Conservation (phyloP, 208 protist genomes). For the Leishmania tropica region DNA sequence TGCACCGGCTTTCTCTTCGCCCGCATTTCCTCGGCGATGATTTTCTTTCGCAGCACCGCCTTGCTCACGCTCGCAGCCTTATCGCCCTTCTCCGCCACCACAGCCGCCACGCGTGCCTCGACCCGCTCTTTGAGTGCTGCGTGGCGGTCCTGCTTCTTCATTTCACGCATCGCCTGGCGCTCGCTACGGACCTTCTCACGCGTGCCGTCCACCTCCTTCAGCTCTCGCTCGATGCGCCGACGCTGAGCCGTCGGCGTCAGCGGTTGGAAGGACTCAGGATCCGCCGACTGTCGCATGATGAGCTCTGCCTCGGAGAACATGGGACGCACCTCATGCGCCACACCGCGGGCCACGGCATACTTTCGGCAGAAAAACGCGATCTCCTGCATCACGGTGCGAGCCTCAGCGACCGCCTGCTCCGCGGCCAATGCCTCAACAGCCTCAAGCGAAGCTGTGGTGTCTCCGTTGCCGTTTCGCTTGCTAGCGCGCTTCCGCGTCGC, state of each 20-base stretch:
- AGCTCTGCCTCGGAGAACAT: slow-evolving; percentile 87
- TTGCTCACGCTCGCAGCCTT: slow-evolving; percentile 22
- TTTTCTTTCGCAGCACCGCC: slow-evolving; percentile 37
- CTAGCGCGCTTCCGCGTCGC: slow-evolving; percentile 13
- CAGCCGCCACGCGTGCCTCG: slow-evolving; percentile 24
- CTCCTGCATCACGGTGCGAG: slow-evolving; percentile 40
- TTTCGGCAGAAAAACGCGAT: slow-evolving; percentile 60
- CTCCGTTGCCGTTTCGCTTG: slow-evolving; percentile 10
- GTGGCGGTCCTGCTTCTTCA: slow-evolving; percentile 41
- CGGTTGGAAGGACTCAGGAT: slow-evolving; percentile 47
- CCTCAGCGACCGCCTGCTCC: slow-evolving; percentile 31
- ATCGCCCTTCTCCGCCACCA: slow-evolving; percentile 19
- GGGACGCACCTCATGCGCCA: slow-evolving; percentile 61
- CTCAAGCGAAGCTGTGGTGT: slow-evolving; percentile 8
- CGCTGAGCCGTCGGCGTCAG: slow-evolving; percentile 55
- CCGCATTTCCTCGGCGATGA: slow-evolving; percentile 29
- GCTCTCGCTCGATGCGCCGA: slow-evolving; percentile 71
- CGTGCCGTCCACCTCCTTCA: slow-evolving; percentile 77
- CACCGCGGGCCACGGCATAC: slow-evolving; percentile 63
- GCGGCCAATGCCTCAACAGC: slow-evolving; percentile 23
- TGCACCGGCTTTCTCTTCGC: slow-evolving; percentile 54
- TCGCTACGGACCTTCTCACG: slow-evolving; percentile 59
- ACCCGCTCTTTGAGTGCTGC: slow-evolving; percentile 29
- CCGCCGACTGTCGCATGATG: slow-evolving; percentile 66
- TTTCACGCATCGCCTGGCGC: slow-evolving; percentile 45